Evolutionary conservation across 2,329 filamentous ascomycete species (phyloP), one percentile per base, ranked within the genome.

Genomic region (Coniochaeta ligniaria): DNA sequence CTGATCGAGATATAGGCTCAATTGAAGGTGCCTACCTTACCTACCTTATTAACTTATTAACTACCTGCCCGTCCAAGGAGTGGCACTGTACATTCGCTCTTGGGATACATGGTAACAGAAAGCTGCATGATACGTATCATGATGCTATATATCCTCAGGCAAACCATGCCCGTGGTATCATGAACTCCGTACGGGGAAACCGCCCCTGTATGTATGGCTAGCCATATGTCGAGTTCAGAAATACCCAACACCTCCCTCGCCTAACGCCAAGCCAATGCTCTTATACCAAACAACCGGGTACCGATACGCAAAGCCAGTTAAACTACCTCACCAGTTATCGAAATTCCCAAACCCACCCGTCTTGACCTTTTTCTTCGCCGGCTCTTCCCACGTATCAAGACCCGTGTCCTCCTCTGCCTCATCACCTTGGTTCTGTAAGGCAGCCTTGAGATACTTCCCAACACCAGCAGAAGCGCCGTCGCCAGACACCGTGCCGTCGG

Each of bases 321-420:
- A 47, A 26, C 8, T 20, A 3, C 1, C 16, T 77, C 78, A 97
- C 94, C 95, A 99, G 41, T 79, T 84, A 75, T 96, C 93, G 73
- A 99, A 99, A 74, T 97, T 96, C 2, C 94, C 93, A 80, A 98
- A 99, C 0, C 92, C 92, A 14, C 86, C 84, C 26, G 78, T 81
- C 71, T 90, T 95, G 2, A 79, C 75, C 77, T 96, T 98, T 76
- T 97, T 98, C 74, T 85, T 87, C 4, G 81, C 84, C 20, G 90
- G 91, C 67, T 91, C 86, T 60, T 86, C 85, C 72, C 85, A 88
- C 41, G 82, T 78, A 61, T 88, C 87, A 22, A 87, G 45, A 7
- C 28, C 81, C 63, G 85, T 81, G 31, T 83, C 77, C 65, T 80
- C 81, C 50, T 83, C 86, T 41, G 38, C 38, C 50, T 87, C 75